Percentiles rank a stretch among this genome's conserved stretches.
These are phyloP conservation scores for Astragalus glycyphyllos DNA, from an alignment of 306 rosid genomes.

Conservation along the genomic window DNA sequence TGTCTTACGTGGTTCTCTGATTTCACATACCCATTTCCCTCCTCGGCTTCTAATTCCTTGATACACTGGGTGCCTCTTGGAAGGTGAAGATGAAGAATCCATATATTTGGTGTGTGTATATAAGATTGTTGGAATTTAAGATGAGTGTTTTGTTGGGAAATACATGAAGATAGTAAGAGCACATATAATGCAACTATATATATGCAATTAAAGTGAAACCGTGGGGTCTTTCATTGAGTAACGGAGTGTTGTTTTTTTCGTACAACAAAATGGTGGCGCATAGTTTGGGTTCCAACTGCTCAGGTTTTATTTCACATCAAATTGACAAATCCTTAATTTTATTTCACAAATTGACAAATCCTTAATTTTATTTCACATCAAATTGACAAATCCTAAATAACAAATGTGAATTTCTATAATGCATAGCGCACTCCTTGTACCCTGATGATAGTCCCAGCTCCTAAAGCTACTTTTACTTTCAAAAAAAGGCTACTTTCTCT, in stretches of 20 bases:
- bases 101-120: slow-evolving; percentile 17
- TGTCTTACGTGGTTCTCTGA: slow-evolving; percentile 85
- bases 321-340: too few relatives aligned
- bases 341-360: not conserved
- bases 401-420: not conserved
- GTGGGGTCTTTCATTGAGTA: slow-evolving; percentile 52
- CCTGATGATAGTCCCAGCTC: not conserved
- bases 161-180: not conserved
- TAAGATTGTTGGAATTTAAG: too few relatives aligned
- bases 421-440: too few relatives aligned
- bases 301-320: too few relatives aligned
- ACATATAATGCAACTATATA: not conserved
- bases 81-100: slow-evolving; percentile 57
- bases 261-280: too few relatives aligned
- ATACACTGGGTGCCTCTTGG: slow-evolving; percentile 65
- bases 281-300: too few relatives aligned
- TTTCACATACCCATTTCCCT: slow-evolving; percentile 92
- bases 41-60: slow-evolving; percentile 78
- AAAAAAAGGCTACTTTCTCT: not conserved
- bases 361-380: too few relatives aligned
- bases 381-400: too few relatives aligned
- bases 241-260: too few relatives aligned
- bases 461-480: not conserved
- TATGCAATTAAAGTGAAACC: slow-evolving; percentile 44
- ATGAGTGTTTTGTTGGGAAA: too few relatives aligned